phyloP scores from a whole-genome alignment of 2,329 filamentous ascomycete species.

The Huntiella bhutanensis region DNA sequence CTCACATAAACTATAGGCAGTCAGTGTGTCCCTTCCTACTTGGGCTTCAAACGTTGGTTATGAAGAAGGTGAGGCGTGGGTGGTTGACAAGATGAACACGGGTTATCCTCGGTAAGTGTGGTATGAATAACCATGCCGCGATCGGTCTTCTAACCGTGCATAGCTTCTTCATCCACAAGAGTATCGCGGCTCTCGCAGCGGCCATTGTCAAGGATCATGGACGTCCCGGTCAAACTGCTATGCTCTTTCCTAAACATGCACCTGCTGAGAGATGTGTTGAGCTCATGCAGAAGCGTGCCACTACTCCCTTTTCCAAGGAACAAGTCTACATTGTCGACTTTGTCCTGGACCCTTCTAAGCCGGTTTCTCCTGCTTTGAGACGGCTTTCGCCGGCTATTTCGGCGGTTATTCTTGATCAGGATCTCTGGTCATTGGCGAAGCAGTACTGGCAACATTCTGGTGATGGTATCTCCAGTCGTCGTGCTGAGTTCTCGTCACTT shows the following conservation, averaged over 20 bases:
- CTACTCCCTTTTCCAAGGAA: conserved; percentile 33
- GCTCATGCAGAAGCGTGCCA: conserved; percentile 39
- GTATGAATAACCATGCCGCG: not conserved
- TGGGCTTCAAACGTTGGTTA: conserved; percentile 86
- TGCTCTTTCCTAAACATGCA: conserved; percentile 60
- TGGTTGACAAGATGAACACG: conserved; percentile 66
- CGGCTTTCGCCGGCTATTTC: conserved; percentile 42
- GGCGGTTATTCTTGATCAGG: conserved; percentile 51
- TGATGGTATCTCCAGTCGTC: conserved; percentile 76
- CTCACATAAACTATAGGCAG: conserved; percentile 39
- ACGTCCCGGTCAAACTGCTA: conserved; percentile 43
- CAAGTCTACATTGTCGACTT: conserved; percentile 34
- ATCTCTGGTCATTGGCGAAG: conserved; percentile 57
- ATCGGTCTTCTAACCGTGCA: not conserved
- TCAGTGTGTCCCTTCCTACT: conserved; percentile 88
- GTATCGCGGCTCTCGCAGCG: conserved; percentile 53
- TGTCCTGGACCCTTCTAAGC: conserved; percentile 37
- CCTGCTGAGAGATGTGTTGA: conserved; percentile 54
- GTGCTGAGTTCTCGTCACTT: conserved; percentile 72
- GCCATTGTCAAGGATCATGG: conserved; percentile 50
- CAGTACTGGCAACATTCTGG: conserved; percentile 95
- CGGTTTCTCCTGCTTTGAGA: conserved; percentile 30
- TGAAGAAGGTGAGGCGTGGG: conserved; percentile 78
- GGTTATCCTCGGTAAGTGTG: conserved; percentile 62
- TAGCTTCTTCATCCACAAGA: conserved; percentile 82